phyloP scores from a whole-genome alignment of 257 asterid species.

The Agastache rugosa region DNA sequence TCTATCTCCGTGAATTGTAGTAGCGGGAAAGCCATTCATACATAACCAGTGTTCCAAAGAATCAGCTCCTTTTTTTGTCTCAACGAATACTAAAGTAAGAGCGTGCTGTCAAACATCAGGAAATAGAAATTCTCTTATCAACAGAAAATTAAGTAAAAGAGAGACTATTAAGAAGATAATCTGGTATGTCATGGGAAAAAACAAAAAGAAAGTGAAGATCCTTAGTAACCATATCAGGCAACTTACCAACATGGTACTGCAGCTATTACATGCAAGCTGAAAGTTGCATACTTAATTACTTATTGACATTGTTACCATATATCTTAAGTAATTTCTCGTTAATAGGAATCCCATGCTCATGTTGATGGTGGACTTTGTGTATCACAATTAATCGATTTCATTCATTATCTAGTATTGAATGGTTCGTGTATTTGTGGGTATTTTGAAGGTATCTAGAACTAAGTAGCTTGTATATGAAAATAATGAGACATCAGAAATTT shows the following conservation, averaged over 20 bases:
- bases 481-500: not conserved
- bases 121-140: not conserved
- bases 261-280: not conserved
- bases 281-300: not conserved
- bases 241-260: not conserved
- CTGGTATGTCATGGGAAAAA: too few relatives aligned
- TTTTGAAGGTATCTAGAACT: not conserved
- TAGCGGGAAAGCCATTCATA: slow-evolving; percentile 76
- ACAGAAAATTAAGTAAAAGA: slow-evolving; percentile 2
- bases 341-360: not conserved
- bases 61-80: slow-evolving; percentile 92
- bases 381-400: not conserved
- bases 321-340: not conserved
- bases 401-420: not conserved
- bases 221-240: not conserved
- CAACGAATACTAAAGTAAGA: slow-evolving; percentile 83
- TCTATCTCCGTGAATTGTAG: slow-evolving; percentile 91
- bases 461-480: not conserved
- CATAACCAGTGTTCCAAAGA: slow-evolving; percentile 78
- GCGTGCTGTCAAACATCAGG: slow-evolving; percentile 60
- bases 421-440: not conserved
- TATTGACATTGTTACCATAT: not conserved
- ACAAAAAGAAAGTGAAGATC: not conserved
- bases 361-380: not conserved
- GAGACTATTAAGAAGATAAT: not conserved